Evolutionary conservation across 192 early-diverging fungal genomes (phyloP).

Genomic region (Backusella tarrabulga): DNA sequence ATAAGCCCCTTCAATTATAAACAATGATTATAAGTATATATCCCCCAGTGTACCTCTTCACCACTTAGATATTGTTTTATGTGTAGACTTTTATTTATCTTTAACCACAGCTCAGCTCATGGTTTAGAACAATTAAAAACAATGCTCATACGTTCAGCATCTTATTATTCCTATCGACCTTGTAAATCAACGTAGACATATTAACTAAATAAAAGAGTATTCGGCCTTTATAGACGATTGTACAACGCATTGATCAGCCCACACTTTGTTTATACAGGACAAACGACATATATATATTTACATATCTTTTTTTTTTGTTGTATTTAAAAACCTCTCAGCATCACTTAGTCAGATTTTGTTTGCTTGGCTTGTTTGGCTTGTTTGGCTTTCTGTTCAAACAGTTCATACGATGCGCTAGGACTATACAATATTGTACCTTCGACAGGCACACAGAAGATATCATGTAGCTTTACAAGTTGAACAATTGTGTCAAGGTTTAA

Average conservation of each 20-base stretch:
- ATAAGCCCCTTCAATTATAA: too few relatives aligned
- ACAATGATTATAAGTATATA: too few relatives aligned
- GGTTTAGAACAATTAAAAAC: constrained; percentile 37
- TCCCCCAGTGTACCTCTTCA: constrained; percentile 6
- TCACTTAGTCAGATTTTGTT: too few relatives aligned
- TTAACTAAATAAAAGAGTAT: constrained; percentile 4
- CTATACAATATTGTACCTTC: too few relatives aligned
- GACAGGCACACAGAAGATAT: too few relatives aligned
- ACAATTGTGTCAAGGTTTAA: neutral
- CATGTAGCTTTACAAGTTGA: neutral
- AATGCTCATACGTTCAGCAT: constrained; percentile 39
- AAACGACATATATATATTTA: neutral
- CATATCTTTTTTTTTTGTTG: too few relatives aligned
- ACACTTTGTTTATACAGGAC: neutral
- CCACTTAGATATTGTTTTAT: constrained; percentile 52
- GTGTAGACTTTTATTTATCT: constrained; percentile 48
- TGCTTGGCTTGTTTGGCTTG: too few relatives aligned
- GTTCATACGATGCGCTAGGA: too few relatives aligned
- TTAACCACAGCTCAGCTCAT: constrained; percentile 41
- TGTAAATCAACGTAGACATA: constrained; percentile 10
- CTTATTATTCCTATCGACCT: constrained; percentile 37
- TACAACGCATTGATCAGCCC: neutral
- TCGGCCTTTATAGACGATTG: neutral
- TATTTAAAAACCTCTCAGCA: too few relatives aligned
- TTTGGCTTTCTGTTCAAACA: too few relatives aligned